Evolutionary conservation across 345 rosid species (phyloP), one percentile per base, ranked within the genome.

Genomic region (Aquilaria malaccensis): DNA sequence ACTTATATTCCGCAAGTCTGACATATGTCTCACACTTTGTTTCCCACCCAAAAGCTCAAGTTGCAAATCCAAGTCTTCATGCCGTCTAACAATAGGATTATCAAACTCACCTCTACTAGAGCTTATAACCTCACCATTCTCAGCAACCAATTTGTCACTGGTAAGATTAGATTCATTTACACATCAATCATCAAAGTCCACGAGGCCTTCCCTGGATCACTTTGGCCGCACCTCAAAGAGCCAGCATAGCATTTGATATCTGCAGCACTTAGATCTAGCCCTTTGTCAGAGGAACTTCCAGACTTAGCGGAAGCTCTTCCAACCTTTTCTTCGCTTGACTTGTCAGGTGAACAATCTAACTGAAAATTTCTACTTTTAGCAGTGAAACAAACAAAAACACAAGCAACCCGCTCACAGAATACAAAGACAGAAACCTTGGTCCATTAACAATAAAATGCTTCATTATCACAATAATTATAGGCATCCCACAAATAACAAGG

Each of bases 351-450:
- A 67, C 68, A 46, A 73, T 74, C 86, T 33, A 72, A 64, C 50
- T 66, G 85, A 67, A 7, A 57, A 58, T 67, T 70, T 63, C 68
- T 77, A 70, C 61, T 67, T 81, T 80, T 81, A 2, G 96, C 98
- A 87, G 89, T 64, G 45, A 64, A 75, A 57, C 30, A 55, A 65
- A 57, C 33, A 63, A 71, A 71, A 64, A 56, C 52, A 68, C 77
- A 54, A 48, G 33, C 62, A 56, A 52, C 61, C 69, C 66, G 67
- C 45, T 77, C 50, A 47, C 48, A 57, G 57, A 63, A 57, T 45
- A 10, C 29, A 12, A 56, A 56, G 12, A 50, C 48, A 61, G 50
- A 59, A 51, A 56, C 13, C 9, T 12, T 37, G 7, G 7, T 37
- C 43, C 43, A 37, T 37, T 5, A 3, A 37, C 43, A 37, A 37